Evolutionary conservation across 495 filamentous ascomycete genomes (phyloP), one percentile per base, ranked within the genome.

Genomic region (Penicillium coprophilum): DNA sequence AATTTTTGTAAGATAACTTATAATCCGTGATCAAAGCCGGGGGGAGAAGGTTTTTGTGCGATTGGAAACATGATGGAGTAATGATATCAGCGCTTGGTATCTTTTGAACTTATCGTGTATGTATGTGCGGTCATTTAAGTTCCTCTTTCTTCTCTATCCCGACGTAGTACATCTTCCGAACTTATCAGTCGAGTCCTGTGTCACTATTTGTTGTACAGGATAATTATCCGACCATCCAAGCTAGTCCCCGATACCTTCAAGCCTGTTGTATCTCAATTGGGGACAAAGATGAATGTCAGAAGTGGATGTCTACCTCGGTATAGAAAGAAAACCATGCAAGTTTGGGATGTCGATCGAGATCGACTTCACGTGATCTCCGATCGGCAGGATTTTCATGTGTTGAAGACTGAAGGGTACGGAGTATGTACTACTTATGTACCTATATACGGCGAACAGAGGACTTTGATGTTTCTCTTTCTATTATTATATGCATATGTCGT

Each of bases 171-270:
- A 50, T 38, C 9, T 24, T 50, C 46, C n/a, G 30, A 20, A 34
- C 36, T 6, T 23, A 12, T 27, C 41, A 7, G 21, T 59, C 57
- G 57, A 60, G 57, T 60, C 46, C 39, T 39, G 57, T 55, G 52
- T 56, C n/a, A 51, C 57, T 12, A 53, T 47, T 7, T 39, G 57
- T 56, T 4, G 46, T 40, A 60, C 57, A 13, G 23, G 10, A 6
- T 5, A 6, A 54, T 58, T 50, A 58, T 43, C 40, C 56, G 50
- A 54, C 50, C 34, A 5, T 27, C 15, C 8, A 12, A 36, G 30
- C 2, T 49, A 31, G 47, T 41, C 36, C 13, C 30, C 48, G 30
- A 51, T 57, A 17, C n/a, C 13, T 47, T n/a, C 45, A 28, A 7
- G 3, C 44, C 15, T 46, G 15, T 10, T 8, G 7, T n/a, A 38